Base-by-base conservation (phyloP, 2,329 filamentous ascomycete genomes). In the Monosporascus sp. region DNA sequence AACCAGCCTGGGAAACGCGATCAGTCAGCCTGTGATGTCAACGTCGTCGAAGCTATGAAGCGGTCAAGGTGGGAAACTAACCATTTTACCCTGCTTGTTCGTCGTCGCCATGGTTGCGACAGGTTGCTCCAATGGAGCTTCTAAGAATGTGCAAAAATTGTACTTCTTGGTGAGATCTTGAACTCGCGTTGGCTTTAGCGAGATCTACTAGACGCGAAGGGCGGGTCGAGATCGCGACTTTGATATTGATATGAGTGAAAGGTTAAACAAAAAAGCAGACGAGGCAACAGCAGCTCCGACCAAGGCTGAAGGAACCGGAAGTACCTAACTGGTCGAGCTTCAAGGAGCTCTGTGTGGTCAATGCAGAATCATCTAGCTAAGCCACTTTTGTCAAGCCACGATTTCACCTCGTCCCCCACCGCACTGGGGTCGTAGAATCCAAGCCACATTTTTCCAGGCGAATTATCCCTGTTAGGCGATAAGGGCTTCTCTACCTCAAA, bases 51-150 rank as follows among this genome's bases (percentile, higher is more conserved):
- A 69, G 72, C 65, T 69, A 70, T 68, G 60, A 70, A 66, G 70
- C 64, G 70, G 65, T 63, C 65, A 65, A 63, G 57, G 58, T 60
- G 52, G 54, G 60, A 55, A 56, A 86, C 90, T 82, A 80, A 97
- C 94, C 94, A 99, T 97, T 83, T 99, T 97, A 77, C 94, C 94
- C 77, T 97, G 92, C 76, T 96, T 96, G 83, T 96, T 93, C 71
- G 22, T 93, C 71, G 22, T 27, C 43, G 86, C 84, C 85, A 86
- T 87, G 63, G 73, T 85, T 70, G 67, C 65, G 60, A 64, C 60
- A 64, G 68, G 62, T 68, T 71, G 74, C 72, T 71, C 71, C 69
- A 56, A 60, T 62, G 69, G 70, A 74, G 71, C 75, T 69, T 65
- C 72, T 65, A 59, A 59, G 41, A 53, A 64, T 55, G 64, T 70